A percentile compares a stretch with the other conserved stretches of the same genome.
Conservation (phyloP, 1,284 basidiomycete genomes). For the Cystobasidiaceae sp. region DNA sequence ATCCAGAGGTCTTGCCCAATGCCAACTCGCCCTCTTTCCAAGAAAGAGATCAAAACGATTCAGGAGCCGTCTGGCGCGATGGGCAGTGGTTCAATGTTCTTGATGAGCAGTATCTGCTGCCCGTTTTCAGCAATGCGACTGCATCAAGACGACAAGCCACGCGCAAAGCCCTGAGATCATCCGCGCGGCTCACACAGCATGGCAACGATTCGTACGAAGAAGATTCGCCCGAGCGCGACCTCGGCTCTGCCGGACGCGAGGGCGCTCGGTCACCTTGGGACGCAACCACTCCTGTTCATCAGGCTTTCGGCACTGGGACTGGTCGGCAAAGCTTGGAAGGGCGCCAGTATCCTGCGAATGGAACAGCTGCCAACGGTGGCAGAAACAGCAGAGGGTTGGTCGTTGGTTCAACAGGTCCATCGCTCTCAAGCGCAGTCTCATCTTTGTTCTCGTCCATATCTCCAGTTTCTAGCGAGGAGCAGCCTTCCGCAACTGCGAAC, state of each 20-base stretch:
- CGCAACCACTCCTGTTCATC: too few species aligned
- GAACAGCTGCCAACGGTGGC: not conserved
- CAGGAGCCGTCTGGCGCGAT: constrained; percentile 50
- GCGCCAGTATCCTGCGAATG: too few species aligned
- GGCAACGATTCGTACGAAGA: constrained; percentile 5
- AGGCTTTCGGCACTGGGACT: not conserved
- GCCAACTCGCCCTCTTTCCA: constrained; percentile 8
- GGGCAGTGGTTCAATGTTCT: constrained; percentile 92
- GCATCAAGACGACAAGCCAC: constrained; percentile 48
- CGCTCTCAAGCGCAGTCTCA: constrained; percentile 24
- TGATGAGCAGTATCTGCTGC: constrained; percentile 89
- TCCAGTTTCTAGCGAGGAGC: constrained; percentile 10
- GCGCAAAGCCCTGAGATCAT: constrained; percentile 39
- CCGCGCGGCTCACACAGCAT: constrained; percentile 7
- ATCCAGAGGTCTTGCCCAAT: constrained; percentile 36
- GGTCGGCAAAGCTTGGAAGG: too few species aligned
- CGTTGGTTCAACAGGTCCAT: constrained; percentile 1
- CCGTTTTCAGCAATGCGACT: constrained; percentile 71
- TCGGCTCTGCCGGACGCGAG: not conserved
- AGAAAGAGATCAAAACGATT: not conserved
- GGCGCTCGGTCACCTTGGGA: constrained; percentile 20
- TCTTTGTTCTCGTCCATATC: constrained; percentile 27
- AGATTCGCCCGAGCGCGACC: constrained; percentile 5
- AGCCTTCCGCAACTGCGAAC: not conserved
- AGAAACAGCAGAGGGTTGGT: constrained; percentile 28